Conservation (phyloP, 2,329 filamentous ascomycete species). For the Colletotrichum sp. region DNA sequence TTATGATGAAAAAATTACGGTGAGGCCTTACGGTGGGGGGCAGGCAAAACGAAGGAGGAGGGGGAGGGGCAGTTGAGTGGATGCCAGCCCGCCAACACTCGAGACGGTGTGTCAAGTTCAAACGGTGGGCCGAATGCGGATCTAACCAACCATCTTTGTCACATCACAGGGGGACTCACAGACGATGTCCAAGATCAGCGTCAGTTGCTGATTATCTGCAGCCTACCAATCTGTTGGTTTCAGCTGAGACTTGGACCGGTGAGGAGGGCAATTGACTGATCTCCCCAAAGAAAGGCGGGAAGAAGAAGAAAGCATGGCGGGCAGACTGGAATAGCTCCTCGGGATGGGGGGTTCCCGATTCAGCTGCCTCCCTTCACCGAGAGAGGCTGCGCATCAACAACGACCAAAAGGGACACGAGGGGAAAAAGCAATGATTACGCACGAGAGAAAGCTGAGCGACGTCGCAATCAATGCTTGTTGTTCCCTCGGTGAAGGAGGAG, state of each 20-base stretch:
- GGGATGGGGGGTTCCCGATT: neutral
- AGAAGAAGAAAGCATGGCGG: neutral
- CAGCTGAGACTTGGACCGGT: neutral
- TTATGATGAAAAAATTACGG: conserved; percentile 12
- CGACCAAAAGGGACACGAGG: neutral
- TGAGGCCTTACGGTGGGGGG: neutral
- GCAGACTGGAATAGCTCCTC: neutral
- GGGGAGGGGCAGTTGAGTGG: neutral
- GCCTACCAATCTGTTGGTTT: neutral
- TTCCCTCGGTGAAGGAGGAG: neutral
- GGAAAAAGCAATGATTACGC: neutral
- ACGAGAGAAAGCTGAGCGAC: neutral
- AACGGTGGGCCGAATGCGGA: neutral
- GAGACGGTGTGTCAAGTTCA: neutral
- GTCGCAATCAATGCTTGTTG: neutral
- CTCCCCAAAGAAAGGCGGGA: neutral
- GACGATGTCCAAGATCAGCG: neutral
- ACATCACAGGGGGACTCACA: neutral
- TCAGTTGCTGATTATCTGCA: neutral
- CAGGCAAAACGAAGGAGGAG: neutral
- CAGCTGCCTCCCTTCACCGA: neutral
- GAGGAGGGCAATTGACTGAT: neutral
- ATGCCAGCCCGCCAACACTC: neutral
- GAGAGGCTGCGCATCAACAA: neutral
- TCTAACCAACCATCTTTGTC: neutral